phyloP scores from a whole-genome alignment of 768 basidiomycete species.

The Tulasnella sp. region DNA sequence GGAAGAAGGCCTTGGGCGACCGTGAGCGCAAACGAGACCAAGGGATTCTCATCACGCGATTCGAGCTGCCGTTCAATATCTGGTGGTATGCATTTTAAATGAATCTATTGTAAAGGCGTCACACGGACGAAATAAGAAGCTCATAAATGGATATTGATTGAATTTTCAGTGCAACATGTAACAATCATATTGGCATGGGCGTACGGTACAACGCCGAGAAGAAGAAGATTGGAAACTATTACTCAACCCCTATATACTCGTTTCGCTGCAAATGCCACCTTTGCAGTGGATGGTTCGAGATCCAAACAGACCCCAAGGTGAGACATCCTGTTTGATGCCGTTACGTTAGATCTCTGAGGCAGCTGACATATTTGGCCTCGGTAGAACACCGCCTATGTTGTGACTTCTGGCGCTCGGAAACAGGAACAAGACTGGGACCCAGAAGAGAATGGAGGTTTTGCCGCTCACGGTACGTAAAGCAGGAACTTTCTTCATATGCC shows the following conservation, averaged over 20 bases:
- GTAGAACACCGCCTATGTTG: conserved; percentile 92
- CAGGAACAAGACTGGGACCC: conserved; percentile 97
- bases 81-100: conserved; percentile 59
- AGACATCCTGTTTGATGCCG: conserved; percentile 15
- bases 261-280: conserved; percentile 98
- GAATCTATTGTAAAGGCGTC: neutral
- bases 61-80: conserved; percentile 93
- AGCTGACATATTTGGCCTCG: neutral
- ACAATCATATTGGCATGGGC: conserved; percentile 96
- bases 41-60: conserved; percentile 89
- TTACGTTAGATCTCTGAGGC: neutral
- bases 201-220: conserved; percentile 99
- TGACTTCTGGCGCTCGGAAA: conserved; percentile 81
- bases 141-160: no score
- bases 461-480: conserved; percentile 54
- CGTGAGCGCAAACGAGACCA: conserved; percentile 92
- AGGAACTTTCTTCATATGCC: conserved; percentile 41
- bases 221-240: conserved; percentile 91
- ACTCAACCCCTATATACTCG: conserved; percentile 85
- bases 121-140: no score
- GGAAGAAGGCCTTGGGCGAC: conserved; percentile 89
- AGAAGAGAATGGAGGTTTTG: conserved; percentile 88
- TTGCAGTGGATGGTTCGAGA: conserved; percentile 95
- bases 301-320: conserved; percentile 94
- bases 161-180: conserved; percentile 84